A percentile compares a stretch with the other conserved stretches of the same genome.
Evolutionary conservation across 306 rosid genomes (phyloP).

Genomic region (Sophora flavescens): DNA sequence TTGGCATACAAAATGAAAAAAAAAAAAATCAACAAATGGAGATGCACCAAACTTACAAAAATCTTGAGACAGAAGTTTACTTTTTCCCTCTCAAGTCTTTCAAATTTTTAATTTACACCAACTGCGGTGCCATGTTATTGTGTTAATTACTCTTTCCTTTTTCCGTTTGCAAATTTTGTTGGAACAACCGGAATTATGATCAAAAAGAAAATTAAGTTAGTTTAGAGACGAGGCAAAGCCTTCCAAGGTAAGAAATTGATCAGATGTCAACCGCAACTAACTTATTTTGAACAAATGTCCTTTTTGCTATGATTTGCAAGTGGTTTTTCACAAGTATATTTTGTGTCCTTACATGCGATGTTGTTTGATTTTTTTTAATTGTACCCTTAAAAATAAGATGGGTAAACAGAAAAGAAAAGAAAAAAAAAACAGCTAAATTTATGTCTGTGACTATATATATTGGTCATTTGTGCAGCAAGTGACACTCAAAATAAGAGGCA

Average conservation of each 20-base stretch:
- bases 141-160: slow-evolving; percentile 46
- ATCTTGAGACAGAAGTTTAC: slow-evolving; percentile 44
- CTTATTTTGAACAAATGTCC: slow-evolving; percentile 14
- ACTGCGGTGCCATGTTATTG: slow-evolving; percentile 34
- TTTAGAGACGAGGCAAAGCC: slow-evolving; percentile 48
- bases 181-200: slow-evolving; percentile 60
- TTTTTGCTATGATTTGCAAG: slow-evolving; percentile 16
- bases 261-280: slow-evolving; percentile 50
- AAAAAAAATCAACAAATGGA: slow-evolving; percentile 28
- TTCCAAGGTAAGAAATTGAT: slow-evolving; percentile 55
- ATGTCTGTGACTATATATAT: background rate
- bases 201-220: slow-evolving; percentile 18
- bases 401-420: too few species aligned
- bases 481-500: too few species aligned
- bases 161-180: slow-evolving; percentile 44
- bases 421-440: background rate
- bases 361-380: slow-evolving; percentile 12
- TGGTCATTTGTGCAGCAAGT: slow-evolving; percentile 24
- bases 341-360: background rate
- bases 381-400: background rate
- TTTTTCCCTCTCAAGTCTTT: slow-evolving; percentile 57
- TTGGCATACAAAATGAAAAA: slow-evolving; percentile 32
- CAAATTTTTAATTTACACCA: slow-evolving; percentile 53
- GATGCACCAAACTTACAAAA: slow-evolving; percentile 48
- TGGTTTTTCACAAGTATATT: background rate